Percentiles rank a stretch among this genome's conserved stretches.
Conservation (phyloP, 805 yeast genomes). For the Hanseniaspora lindneri region DNA sequence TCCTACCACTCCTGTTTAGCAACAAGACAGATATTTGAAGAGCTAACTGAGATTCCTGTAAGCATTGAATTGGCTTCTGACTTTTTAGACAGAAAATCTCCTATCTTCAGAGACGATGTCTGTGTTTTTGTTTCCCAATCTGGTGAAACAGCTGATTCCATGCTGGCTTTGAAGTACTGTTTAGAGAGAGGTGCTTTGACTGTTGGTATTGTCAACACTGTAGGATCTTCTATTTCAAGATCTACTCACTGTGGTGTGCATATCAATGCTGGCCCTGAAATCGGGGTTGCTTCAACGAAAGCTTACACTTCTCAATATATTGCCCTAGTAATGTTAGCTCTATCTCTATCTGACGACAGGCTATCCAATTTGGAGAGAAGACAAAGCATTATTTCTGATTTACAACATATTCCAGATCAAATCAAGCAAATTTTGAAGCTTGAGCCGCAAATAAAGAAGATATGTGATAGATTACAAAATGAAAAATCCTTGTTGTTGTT, state of each 20-base stretch:
- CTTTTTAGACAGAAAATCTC: constrained; percentile 85
- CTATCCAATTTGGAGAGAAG: constrained; percentile 68
- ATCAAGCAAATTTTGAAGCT: constrained; percentile 64
- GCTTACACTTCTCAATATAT: constrained; percentile 97
- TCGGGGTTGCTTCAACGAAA: constrained; percentile 97
- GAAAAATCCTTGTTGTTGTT: constrained; percentile 80
- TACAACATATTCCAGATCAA: constrained; percentile 72
- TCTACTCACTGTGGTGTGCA: constrained; percentile 98
- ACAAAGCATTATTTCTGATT: constrained; percentile 72
- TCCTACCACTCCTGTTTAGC: constrained; percentile 98
- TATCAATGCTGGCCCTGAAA: constrained; percentile 98
- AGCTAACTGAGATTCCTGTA: constrained; percentile 88
- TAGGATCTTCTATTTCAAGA: constrained; percentile 93
- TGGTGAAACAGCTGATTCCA: constrained; percentile 97
- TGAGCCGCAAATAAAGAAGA: constrained; percentile 58
- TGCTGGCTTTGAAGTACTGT: constrained; percentile 90
- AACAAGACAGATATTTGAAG: constrained; percentile 91
- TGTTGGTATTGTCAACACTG: constrained; percentile 94
- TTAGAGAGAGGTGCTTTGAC: constrained; percentile 94
- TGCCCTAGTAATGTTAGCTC: constrained; percentile 92
- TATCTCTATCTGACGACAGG: constrained; percentile 86
- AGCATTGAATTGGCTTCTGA: constrained; percentile 88
- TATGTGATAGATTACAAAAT: constrained; percentile 62
- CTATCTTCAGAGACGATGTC: constrained; percentile 97
- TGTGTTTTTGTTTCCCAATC: constrained; percentile 96